Conservation (phyloP, 345 rosid genomes). For the Turnera subulata region DNA sequence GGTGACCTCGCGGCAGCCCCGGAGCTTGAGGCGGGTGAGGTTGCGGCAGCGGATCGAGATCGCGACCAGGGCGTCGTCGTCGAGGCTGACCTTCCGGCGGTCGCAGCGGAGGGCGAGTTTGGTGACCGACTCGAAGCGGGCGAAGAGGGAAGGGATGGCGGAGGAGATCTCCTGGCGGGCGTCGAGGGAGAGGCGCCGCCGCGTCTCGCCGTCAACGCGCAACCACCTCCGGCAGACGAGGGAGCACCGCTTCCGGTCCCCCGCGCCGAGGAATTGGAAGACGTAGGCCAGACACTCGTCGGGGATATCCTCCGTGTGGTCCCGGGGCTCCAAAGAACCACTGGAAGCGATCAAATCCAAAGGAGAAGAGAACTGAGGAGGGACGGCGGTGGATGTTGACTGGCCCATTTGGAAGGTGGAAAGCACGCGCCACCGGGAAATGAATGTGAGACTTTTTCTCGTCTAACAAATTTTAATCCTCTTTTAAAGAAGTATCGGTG, state of each 20-base stretch:
- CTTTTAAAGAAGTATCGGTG: not conserved
- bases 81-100: conserved; percentile 54
- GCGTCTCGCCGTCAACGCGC: conserved; percentile 67
- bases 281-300: conserved; percentile 78
- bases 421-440: conserved; percentile 16
- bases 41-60: conserved; percentile 59
- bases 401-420: conserved; percentile 45
- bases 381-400: conserved; percentile 37
- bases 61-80: too few relatives aligned
- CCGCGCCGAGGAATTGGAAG: conserved; percentile 64
- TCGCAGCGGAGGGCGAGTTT: conserved; percentile 75
- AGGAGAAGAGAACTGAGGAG: conserved; percentile 18
- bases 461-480: too few relatives aligned
- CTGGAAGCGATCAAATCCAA: conserved; percentile 14
- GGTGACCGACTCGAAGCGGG: conserved; percentile 68
- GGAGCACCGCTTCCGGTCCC: conserved; percentile 73
- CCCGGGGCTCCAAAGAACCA: conserved; percentile 16
- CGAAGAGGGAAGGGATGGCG: conserved; percentile 39
- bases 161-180: conserved; percentile 51
- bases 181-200: conserved; percentile 63
- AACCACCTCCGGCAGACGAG: conserved; percentile 75
- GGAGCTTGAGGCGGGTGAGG: conserved; percentile 81
- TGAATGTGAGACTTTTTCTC: not conserved
- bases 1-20: conserved; percentile 81
- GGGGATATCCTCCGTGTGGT: conserved; percentile 17